A percentile compares a stretch with the other conserved stretches of the same genome.
phyloP scores from a whole-genome alignment of 352 stramenopile genomes.

The Pythium myriotylum region DNA sequence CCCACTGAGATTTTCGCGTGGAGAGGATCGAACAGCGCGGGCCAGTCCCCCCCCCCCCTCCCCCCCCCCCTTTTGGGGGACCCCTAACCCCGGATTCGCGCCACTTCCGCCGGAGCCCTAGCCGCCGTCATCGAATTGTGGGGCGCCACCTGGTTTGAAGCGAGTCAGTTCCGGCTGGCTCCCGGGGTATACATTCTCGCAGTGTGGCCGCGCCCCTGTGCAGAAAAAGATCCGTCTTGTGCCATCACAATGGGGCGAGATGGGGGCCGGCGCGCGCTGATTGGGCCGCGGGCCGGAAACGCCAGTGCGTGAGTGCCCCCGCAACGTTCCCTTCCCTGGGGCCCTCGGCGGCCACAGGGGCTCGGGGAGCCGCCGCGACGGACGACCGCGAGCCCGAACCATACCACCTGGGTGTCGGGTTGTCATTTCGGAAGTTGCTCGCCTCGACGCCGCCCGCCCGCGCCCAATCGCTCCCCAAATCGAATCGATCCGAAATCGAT shows the following conservation, averaged over 20 bases:
- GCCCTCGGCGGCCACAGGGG: constrained; percentile 7
- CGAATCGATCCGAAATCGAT: constrained; percentile 16
- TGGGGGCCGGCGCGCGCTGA: constrained; percentile 6
- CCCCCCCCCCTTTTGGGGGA: neutral
- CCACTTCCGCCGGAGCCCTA: constrained; percentile 14
- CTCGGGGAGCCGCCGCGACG: constrained; percentile 14
- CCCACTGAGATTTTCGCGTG: no score
- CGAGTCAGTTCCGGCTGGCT: constrained; percentile 22
- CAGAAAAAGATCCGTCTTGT: constrained; percentile 15
- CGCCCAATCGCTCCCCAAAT: neutral
- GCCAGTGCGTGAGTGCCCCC: constrained; percentile 24
- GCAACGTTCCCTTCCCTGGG: constrained; percentile 18
- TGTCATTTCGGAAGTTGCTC: constrained; percentile 32
- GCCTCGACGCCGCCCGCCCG: constrained; percentile 3
- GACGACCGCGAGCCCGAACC: constrained; percentile 15
- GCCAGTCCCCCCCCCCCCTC: no score
- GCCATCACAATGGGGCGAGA: constrained; percentile 27
- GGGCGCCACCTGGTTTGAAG: constrained; percentile 15
- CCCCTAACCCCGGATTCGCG: constrained; percentile 3
- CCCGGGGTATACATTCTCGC: constrained; percentile 5
- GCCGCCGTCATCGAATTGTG: constrained; percentile 21
- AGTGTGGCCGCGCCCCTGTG: no score
- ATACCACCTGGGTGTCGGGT: constrained; percentile 26
- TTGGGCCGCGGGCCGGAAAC: constrained; percentile 11
- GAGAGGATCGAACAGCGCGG: no score